Conservation (phyloP, 257 asterid genomes). For the Rubia yunnanensis region DNA sequence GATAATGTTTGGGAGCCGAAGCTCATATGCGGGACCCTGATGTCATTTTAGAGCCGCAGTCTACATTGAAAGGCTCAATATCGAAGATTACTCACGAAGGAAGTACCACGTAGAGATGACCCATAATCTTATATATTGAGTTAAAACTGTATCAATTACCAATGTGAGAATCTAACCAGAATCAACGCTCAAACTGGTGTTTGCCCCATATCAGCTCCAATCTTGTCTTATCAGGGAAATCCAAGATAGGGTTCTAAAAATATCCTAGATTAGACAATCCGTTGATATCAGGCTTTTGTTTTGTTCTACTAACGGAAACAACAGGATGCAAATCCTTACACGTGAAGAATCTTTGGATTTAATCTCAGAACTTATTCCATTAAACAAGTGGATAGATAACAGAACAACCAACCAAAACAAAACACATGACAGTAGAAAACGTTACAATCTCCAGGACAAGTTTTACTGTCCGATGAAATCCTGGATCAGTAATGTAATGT, state of each 20-base stretch:
- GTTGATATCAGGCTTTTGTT: neutral
- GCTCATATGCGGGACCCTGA: too few relatives aligned
- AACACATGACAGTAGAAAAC: neutral
- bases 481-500: slow-evolving; percentile 19
- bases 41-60: too few relatives aligned
- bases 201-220: too few relatives aligned
- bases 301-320: neutral
- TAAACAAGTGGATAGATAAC: neutral
- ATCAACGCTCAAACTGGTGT: too few relatives aligned
- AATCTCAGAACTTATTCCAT: neutral
- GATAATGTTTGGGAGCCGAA: too few relatives aligned
- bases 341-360: neutral
- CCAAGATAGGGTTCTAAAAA: neutral
- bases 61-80: too few relatives aligned
- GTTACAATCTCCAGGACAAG: neutral
- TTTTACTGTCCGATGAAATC: slow-evolving; percentile 14
- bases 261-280: neutral
- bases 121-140: too few relatives aligned
- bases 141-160: too few relatives aligned
- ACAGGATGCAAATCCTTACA: neutral
- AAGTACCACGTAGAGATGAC: too few relatives aligned
- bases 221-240: neutral
- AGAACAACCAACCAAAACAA: neutral
- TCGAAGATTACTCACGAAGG: too few relatives aligned
- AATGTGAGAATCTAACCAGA: too few relatives aligned